These are phyloP conservation scores for Syzygium aromaticum DNA, from an alignment of 345 rosid species.

Conservation along the genomic window DNA sequence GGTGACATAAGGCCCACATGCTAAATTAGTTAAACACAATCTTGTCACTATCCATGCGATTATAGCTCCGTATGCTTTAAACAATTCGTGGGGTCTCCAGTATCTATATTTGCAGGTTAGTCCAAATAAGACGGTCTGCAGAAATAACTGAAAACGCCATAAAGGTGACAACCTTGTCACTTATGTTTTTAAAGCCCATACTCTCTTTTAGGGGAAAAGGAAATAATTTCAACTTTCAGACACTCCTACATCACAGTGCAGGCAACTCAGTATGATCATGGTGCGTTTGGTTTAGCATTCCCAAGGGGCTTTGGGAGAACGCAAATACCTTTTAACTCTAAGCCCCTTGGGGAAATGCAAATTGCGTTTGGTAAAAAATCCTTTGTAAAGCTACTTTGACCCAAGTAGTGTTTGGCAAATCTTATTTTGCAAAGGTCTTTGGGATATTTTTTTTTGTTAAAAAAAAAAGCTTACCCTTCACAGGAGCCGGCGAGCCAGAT, in stretches of 20 bases:
- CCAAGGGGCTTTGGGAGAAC: too few species aligned
- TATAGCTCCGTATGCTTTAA: not conserved
- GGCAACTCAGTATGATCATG: not conserved
- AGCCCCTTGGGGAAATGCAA: too few species aligned
- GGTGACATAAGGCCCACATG: not conserved
- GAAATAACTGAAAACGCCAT: not conserved
- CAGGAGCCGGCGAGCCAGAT: too few species aligned
- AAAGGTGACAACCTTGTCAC: not conserved
- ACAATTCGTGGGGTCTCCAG: not conserved
- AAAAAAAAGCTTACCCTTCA: too few species aligned
- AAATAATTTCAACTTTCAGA: not conserved
- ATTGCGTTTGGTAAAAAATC: too few species aligned
- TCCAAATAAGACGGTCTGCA: not conserved
- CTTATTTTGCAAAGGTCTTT: too few species aligned
- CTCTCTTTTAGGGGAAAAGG: not conserved
- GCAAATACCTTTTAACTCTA: too few species aligned
- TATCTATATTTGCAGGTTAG: not conserved
- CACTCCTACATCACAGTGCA: not conserved
- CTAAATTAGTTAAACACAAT: not conserved
- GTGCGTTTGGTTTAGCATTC: too few species aligned
- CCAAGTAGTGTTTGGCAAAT: too few species aligned
- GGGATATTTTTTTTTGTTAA: too few species aligned
- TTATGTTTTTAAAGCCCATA: not conserved
- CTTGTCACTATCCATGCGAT: not conserved
- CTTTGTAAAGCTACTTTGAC: too few species aligned